These are phyloP conservation scores for Gloeopeniophorella convolvens DNA, from an alignment of 768 basidiomycete genomes.

Conservation along the genomic window DNA sequence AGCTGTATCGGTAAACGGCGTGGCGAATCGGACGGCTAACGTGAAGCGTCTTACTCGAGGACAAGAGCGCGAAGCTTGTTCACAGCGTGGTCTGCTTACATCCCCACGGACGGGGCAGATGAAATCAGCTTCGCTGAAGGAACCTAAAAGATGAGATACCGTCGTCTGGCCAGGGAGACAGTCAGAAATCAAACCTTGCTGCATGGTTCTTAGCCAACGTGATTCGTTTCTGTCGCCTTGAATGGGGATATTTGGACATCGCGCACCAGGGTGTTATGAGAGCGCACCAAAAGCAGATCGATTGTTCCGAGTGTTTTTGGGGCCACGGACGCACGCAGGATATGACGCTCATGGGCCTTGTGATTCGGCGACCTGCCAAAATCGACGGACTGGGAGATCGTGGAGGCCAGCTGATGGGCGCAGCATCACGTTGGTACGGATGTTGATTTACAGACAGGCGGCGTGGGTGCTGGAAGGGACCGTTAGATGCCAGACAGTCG, in stretches of 20 bases:
- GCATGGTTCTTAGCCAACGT: not conserved
- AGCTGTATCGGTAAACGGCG: no score
- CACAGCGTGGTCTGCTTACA: not conserved
- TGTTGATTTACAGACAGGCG: constrained; percentile 3
- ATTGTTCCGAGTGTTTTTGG: not conserved
- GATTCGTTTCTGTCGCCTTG: not conserved
- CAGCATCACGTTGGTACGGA: constrained; percentile 11
- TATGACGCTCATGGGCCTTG: constrained; percentile 1
- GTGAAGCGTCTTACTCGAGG: not conserved
- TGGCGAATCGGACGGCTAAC: no score
- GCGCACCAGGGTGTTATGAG: not conserved
- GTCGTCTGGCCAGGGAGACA: not conserved
- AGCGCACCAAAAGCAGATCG: constrained; percentile 7
- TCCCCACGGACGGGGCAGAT: not conserved
- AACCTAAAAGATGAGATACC: no score
- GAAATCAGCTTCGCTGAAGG: no score
- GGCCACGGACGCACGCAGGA: constrained; percentile 14
- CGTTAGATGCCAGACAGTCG: not conserved
- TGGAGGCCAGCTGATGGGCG: constrained; percentile 17
- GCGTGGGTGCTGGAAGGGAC: constrained; percentile 8
- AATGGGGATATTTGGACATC: constrained; percentile 14
- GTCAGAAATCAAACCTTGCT: not conserved
- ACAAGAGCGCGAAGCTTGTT: not conserved
- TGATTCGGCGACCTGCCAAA: constrained; percentile 9
- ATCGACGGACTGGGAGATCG: constrained; percentile 1